These are phyloP conservation scores for Suillus subluteus DNA, from an alignment of 768 basidiomycete species.

Conservation along the genomic window DNA sequence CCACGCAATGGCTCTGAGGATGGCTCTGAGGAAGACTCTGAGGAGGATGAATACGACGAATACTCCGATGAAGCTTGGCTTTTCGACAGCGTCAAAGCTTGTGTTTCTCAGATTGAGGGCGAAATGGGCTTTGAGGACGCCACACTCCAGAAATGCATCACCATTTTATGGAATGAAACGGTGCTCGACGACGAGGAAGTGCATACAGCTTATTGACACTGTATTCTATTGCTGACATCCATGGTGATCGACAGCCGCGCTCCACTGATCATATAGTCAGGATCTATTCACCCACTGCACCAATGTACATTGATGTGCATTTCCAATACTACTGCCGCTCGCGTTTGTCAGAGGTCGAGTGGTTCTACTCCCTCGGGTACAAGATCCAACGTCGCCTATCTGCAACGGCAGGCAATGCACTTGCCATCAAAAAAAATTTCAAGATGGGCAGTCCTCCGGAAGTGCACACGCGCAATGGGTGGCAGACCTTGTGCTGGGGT, in stretches of 20 bases:
- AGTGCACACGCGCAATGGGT: slow-evolving; percentile 2
- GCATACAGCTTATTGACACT: not conserved
- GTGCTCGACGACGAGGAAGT: slow-evolving; percentile 9
- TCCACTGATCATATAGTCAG: slow-evolving; percentile 7
- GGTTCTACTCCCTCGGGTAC: slow-evolving; percentile 20
- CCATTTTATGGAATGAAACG: not conserved
- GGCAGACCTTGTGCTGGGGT: slow-evolving; percentile 1
- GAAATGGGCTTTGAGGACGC: slow-evolving; percentile 4
- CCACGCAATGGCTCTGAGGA: not conserved
- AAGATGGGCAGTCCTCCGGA: not conserved
- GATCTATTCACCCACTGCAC: slow-evolving; percentile 15
- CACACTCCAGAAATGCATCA: slow-evolving; percentile 18
- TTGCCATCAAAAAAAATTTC: not conserved
- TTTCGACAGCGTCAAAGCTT: not conserved
- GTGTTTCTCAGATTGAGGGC: slow-evolving; percentile 11
- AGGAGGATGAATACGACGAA: not conserved
- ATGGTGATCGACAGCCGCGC: slow-evolving; percentile 8
- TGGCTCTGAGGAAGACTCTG: too few relatives aligned
- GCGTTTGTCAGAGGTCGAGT: slow-evolving; percentile 8
- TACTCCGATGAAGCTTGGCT: not conserved
- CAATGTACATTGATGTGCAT: slow-evolving; percentile 23
- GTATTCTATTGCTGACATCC: not conserved
- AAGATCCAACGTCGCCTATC: not conserved
- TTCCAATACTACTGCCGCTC: slow-evolving; percentile 16
- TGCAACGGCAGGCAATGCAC: not conserved